phyloP scores from a whole-genome alignment of 192 early-diverging fungal genomes.

The Mortierella antarctica region DNA sequence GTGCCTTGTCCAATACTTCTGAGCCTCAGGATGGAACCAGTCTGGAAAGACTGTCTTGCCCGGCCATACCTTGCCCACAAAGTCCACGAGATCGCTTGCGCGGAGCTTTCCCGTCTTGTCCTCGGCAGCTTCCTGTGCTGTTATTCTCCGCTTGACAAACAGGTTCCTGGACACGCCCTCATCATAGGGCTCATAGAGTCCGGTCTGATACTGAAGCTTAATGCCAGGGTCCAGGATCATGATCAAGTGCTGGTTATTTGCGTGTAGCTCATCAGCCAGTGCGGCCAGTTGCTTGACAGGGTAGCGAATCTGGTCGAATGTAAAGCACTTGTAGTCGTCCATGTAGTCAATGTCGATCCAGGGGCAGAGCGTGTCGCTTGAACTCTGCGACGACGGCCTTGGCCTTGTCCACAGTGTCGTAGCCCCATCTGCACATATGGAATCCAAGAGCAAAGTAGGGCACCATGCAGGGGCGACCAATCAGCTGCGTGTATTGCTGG shows the following conservation, averaged over 20 bases:
- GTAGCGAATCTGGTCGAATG: conserved; percentile 64
- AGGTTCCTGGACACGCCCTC: conserved; percentile 60
- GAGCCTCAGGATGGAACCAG: conserved; percentile 64
- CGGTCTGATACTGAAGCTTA: conserved; percentile 44
- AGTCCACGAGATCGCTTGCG: conserved; percentile 34
- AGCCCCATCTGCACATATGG: conserved; percentile 73
- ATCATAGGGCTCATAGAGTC: conserved; percentile 60
- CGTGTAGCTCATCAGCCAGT: conserved; percentile 61
- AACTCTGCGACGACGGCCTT: conserved; percentile 67
- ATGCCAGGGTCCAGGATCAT: conserved; percentile 74
- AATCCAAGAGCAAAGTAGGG: conserved; percentile 68
- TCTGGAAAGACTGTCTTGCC: conserved; percentile 70
- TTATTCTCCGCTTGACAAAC: conserved; percentile 61
- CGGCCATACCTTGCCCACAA: conserved; percentile 69
- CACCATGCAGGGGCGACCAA: conserved; percentile 67
- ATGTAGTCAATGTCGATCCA: conserved; percentile 82
- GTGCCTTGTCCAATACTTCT: conserved; percentile 62
- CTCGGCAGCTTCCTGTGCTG: not conserved
- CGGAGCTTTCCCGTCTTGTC: conserved; percentile 8
- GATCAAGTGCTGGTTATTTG: conserved; percentile 63
- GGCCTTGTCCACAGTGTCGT: conserved; percentile 62
- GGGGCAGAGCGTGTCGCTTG: conserved; percentile 61
- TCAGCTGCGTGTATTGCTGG: conserved; percentile 67
- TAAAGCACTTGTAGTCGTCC: conserved; percentile 69
- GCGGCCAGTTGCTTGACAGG: conserved; percentile 59